Conservation (phyloP, 2,329 filamentous ascomycete species). For the Exophiala bonariae region DNA sequence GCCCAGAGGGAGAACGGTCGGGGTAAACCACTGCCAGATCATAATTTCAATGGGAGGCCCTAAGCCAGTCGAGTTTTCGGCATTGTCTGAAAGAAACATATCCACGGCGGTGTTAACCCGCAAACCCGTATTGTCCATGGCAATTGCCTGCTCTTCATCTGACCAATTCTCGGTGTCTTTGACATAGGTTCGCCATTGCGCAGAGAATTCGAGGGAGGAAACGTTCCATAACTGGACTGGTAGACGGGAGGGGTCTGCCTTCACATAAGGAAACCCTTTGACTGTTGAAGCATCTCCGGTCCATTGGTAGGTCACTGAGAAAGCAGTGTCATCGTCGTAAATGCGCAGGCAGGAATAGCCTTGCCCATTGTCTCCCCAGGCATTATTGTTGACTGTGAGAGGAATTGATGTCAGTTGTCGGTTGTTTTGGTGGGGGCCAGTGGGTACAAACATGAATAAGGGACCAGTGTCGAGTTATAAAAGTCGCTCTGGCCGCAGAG, state of each 20-base stretch:
- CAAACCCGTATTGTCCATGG: conserved; percentile 14
- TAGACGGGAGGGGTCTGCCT: conserved; percentile 10
- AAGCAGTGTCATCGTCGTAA: conserved; percentile 8
- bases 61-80: conserved; percentile 11
- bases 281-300: conserved; percentile 13
- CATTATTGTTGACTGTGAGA: conserved; percentile 19
- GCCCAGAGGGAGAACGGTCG: conserved; percentile 14
- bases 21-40: conserved; percentile 20
- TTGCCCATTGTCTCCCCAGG: conserved; percentile 17
- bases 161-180: conserved; percentile 9
- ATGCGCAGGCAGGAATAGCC: conserved; percentile 13
- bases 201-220: conserved; percentile 14
- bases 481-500: conserved; percentile 13
- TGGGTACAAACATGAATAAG: conserved; percentile 14
- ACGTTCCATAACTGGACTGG: conserved; percentile 20
- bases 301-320: conserved; percentile 17
- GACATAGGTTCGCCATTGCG: conserved; percentile 10
- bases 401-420: background rate
- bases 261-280: conserved; percentile 19
- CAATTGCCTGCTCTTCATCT: conserved; percentile 7
- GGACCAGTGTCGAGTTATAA: conserved; percentile 16
- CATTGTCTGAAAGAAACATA: conserved; percentile 19
- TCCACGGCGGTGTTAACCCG: conserved; percentile 16
- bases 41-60: conserved; percentile 19
- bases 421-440: background rate